Percentiles rank a stretch among this genome's conserved stretches.
Evolutionary conservation across 2,329 filamentous ascomycete species (phyloP).

Genomic region (Diaporthe nobilis): DNA sequence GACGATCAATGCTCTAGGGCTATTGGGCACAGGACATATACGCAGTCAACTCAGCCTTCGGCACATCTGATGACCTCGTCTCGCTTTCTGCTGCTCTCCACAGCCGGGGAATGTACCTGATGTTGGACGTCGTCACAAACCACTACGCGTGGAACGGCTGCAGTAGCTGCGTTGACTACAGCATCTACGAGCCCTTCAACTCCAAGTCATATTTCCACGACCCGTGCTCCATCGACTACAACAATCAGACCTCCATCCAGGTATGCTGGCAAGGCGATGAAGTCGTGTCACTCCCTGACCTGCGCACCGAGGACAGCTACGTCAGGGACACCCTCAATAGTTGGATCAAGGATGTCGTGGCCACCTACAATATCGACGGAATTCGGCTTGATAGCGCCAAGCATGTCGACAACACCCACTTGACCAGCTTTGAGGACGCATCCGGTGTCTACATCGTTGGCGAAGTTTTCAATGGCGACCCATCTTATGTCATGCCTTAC

Average conservation of each 20-base stretch:
- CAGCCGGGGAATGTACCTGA: slow-evolving; percentile 64
- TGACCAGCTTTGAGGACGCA: slow-evolving; percentile 58
- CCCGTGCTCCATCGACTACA: slow-evolving; percentile 67
- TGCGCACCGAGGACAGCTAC: slow-evolving; percentile 60
- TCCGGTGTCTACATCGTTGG: slow-evolving; percentile 65
- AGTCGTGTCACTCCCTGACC: slow-evolving; percentile 64
- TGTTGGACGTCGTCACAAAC: slow-evolving; percentile 73
- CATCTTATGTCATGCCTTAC: slow-evolving; percentile 59
- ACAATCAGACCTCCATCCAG: slow-evolving; percentile 56
- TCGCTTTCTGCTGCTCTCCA: slow-evolving; percentile 66
- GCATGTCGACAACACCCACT: slow-evolving; percentile 64
- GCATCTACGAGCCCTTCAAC: slow-evolving; percentile 68
- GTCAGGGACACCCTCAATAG: slow-evolving; percentile 60
- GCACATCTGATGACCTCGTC: slow-evolving; percentile 63
- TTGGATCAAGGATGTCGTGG: slow-evolving; percentile 63
- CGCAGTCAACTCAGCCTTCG: slow-evolving; percentile 64
- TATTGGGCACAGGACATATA: slow-evolving; percentile 69
- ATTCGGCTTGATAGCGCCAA: slow-evolving; percentile 65
- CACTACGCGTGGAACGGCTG: slow-evolving; percentile 68
- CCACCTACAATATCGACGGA: slow-evolving; percentile 67
- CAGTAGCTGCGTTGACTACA: slow-evolving; percentile 65
- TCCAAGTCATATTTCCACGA: slow-evolving; percentile 67
- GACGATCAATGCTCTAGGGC: slow-evolving; percentile 53
- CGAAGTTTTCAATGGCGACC: slow-evolving; percentile 64
- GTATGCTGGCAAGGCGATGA: slow-evolving; percentile 65